phyloP scores from a whole-genome alignment of 768 basidiomycete genomes.

The Podaxis rugospora region DNA sequence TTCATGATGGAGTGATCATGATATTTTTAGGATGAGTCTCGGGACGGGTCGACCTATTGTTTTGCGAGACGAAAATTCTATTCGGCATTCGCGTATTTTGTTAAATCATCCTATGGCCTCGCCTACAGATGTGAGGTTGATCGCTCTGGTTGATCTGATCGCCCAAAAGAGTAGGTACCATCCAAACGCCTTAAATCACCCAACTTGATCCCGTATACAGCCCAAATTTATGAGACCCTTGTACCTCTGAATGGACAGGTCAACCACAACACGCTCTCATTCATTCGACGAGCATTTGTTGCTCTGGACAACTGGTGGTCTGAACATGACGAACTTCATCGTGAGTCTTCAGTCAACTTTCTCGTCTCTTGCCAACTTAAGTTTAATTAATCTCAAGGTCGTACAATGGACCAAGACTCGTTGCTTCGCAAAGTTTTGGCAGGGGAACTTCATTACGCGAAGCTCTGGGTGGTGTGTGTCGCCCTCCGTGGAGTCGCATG shows the following conservation, averaged over 20 bases:
- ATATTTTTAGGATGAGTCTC: constrained; percentile 68
- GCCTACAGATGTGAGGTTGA: constrained; percentile 82
- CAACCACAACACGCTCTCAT: constrained; percentile 77
- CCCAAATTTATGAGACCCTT: constrained; percentile 90
- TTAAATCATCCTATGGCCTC: constrained; percentile 84
- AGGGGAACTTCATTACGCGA: constrained; percentile 88
- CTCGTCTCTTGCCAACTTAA: constrained; percentile 8
- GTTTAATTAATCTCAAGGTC: constrained; percentile 36
- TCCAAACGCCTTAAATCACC: not conserved
- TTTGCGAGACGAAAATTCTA: constrained; percentile 83
- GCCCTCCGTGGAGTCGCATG: constrained; percentile 88
- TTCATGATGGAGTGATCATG: not conserved
- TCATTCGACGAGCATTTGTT: constrained; percentile 81
- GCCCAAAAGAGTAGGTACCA: constrained; percentile 75
- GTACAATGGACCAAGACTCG: constrained; percentile 80
- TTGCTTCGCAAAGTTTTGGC: constrained; percentile 84
- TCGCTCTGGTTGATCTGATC: constrained; percentile 87
- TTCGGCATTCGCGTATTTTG: constrained; percentile 78
- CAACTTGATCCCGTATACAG: constrained; percentile 33
- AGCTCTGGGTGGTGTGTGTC: constrained; percentile 92
- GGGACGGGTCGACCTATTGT: constrained; percentile 90
- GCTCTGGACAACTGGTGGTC: constrained; percentile 90
- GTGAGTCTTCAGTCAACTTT: constrained; percentile 31
- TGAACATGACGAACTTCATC: constrained; percentile 83
- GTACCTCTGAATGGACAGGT: constrained; percentile 83